Evolutionary conservation across 1,139 yeast genomes (phyloP).

Genomic region (Candida smagusa): DNA sequence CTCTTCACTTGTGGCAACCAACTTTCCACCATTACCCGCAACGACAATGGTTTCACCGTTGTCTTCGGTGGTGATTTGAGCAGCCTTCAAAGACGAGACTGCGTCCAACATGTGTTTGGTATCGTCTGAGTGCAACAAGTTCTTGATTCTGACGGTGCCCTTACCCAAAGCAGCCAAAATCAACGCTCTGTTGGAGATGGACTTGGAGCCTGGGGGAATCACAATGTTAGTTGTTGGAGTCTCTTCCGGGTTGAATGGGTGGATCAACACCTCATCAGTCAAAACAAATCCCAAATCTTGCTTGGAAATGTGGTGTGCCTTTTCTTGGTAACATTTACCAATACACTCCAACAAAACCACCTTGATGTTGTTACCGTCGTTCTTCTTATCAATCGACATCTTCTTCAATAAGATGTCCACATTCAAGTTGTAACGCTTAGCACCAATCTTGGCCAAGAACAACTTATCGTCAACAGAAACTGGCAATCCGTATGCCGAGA

Average conservation of each 20-base stretch:
- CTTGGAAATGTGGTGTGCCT: slow-evolving; percentile 82
- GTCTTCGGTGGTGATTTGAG: slow-evolving; percentile 74
- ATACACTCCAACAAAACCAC: slow-evolving; percentile 79
- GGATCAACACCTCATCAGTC: slow-evolving; percentile 78
- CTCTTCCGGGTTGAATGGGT: slow-evolving; percentile 40
- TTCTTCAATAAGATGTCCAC: slow-evolving; percentile 69
- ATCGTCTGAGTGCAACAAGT: slow-evolving; percentile 90
- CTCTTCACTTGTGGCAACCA: slow-evolving; percentile 57
- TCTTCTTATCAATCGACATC: slow-evolving; percentile 96
- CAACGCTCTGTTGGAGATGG: slow-evolving; percentile 92
- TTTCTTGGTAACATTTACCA: slow-evolving; percentile 84
- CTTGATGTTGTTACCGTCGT: slow-evolving; percentile 87
- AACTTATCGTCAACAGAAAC: slow-evolving; percentile 67
- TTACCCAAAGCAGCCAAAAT: slow-evolving; percentile 87
- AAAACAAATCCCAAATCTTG: slow-evolving; percentile 76
- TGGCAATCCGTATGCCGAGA: slow-evolving; percentile 84
- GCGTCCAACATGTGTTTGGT: slow-evolving; percentile 95
- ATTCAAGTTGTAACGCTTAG: slow-evolving; percentile 57
- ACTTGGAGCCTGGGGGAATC: slow-evolving; percentile 94
- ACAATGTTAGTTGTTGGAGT: slow-evolving; percentile 49
- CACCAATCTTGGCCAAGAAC: slow-evolving; percentile 65
- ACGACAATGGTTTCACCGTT: slow-evolving; percentile 87
- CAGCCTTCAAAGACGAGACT: slow-evolving; percentile 74
- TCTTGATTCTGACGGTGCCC: slow-evolving; percentile 80
- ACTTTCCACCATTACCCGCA: slow-evolving; percentile 80